Percentiles rank a stretch among this genome's conserved stretches.
Evolutionary conservation across 2,329 filamentous ascomycete species (phyloP).

Genomic region (Tolypocladium tundrense): DNA sequence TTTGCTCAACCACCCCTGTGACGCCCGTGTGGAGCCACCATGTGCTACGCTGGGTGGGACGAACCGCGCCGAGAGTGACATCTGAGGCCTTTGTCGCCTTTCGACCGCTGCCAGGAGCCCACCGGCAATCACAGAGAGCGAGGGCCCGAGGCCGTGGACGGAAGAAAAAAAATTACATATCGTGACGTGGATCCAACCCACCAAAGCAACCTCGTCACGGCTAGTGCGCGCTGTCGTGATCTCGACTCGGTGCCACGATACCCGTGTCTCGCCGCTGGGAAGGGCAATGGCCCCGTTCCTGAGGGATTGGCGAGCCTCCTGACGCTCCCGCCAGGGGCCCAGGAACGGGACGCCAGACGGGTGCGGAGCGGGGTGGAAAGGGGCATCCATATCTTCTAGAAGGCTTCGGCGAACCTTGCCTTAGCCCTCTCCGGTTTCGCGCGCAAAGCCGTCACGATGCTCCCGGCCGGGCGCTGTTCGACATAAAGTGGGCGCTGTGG

Average conservation of each 20-base stretch:
- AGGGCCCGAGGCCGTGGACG: background rate
- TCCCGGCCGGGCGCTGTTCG: background rate
- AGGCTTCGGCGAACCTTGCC: background rate
- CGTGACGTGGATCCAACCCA: background rate
- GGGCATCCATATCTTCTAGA: background rate
- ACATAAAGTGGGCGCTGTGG: background rate
- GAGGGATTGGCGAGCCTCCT: background rate
- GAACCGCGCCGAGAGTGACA: conserved; percentile 8
- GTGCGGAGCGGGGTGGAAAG: background rate
- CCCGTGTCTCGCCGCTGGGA: background rate
- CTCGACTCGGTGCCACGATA: background rate
- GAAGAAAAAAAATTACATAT: background rate
- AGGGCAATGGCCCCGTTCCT: background rate
- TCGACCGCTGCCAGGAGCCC: background rate
- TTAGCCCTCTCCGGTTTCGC: background rate
- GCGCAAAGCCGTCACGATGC: background rate
- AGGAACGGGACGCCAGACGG: background rate
- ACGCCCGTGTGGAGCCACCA: conserved; percentile 7
- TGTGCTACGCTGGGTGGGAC: conserved; percentile 9
- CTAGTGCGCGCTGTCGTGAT: background rate
- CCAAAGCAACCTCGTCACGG: background rate
- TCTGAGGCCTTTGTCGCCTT: background rate
- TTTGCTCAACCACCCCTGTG: conserved; percentile 3
- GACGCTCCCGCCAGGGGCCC: background rate
- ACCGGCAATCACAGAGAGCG: background rate